Evolutionary conservation across 169 alveolate species (phyloP).

Genomic region (Fabrea salina): DNA sequence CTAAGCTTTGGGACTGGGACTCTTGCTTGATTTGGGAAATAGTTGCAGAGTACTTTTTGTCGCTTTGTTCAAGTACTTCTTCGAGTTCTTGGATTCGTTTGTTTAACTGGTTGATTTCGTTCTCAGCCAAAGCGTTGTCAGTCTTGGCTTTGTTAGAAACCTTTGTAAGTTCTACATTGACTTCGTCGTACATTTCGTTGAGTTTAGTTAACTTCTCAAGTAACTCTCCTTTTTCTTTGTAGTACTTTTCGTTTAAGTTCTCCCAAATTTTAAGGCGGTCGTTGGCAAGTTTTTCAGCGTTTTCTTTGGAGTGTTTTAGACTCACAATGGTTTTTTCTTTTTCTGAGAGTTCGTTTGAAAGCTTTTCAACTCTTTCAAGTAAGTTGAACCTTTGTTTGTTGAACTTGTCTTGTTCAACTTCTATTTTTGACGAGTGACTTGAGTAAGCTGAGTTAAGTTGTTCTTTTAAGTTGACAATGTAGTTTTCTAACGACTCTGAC

Average conservation of each 20-base stretch:
- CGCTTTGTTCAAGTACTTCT: background rate
- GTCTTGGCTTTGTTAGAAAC: background rate
- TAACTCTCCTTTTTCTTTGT: slow-evolving; percentile 7
- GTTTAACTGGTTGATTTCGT: background rate
- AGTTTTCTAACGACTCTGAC: slow-evolving; percentile 56
- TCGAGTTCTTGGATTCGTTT: slow-evolving; percentile 1
- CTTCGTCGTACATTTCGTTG: slow-evolving; percentile 4
- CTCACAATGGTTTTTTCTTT: slow-evolving; percentile 45
- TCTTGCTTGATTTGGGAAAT: background rate
- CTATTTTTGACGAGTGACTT: background rate
- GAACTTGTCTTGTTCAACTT: slow-evolving; percentile 31
- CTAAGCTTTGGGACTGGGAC: background rate
- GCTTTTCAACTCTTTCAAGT: slow-evolving; percentile 33
- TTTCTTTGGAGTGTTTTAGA: slow-evolving; percentile 46
- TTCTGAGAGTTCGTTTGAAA: slow-evolving; percentile 35
- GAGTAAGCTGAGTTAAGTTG: background rate
- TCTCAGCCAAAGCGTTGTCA: background rate
- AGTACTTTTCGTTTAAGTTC: background rate
- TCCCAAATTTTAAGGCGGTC: background rate
- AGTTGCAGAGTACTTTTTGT: background rate
- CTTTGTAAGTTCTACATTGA: background rate
- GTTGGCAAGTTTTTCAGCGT: background rate
- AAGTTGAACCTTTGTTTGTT: slow-evolving; percentile 45
- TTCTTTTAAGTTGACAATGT: slow-evolving; percentile 60
- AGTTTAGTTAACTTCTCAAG: background rate